Evolutionary conservation across 148 eudicot genomes (phyloP), one percentile per base, ranked within the genome.

Genomic region (Vaccinium corymbosum): DNA sequence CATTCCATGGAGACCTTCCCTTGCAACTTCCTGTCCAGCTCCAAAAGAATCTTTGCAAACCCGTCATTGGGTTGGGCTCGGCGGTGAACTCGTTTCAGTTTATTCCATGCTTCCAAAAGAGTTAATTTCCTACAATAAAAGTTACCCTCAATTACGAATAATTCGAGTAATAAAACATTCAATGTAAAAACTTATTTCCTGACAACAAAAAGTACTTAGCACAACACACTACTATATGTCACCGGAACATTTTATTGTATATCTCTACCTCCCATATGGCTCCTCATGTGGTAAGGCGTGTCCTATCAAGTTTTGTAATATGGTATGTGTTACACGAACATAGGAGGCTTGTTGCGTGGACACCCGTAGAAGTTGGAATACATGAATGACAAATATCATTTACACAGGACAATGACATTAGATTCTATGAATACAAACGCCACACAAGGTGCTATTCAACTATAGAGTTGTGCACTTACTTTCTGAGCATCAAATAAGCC

Each of bases 51-150:
- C 87, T 87, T 91, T 68, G 98, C 96, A 90, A 95, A 97, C n/a
- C 99, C 99, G 75, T 95, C 99, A 66, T 97, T 97, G 72, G 99
- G 99, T 64, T 97, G 99, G 50, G 98, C 99, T 88, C 99, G 90
- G 2, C 94, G 93, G 80, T 97, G 99, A 68, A 87, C 99, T 83
- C 91, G 88, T 88, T 90, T 95, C 86, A 97, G 86, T 50, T 83
- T 83, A 85, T 95, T 97, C 99, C 99, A 95, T 29, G 99, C 99
- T 85, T 94, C 89, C 84, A 86, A 49, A 80, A 97, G 86, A 49
- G 98, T 97, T 11, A 87, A 80, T 78, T 95, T 94, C 92, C 99
- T 97, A 88, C 88, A 88, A 29, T 70, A 72, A 20, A 76, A 53
- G 46, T 42, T 29, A 79, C 10, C 3, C 76, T 59, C 11, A 57